phyloP scores from a whole-genome alignment of 495 filamentous ascomycete species.

The Neohortaea acidophila region DNA sequence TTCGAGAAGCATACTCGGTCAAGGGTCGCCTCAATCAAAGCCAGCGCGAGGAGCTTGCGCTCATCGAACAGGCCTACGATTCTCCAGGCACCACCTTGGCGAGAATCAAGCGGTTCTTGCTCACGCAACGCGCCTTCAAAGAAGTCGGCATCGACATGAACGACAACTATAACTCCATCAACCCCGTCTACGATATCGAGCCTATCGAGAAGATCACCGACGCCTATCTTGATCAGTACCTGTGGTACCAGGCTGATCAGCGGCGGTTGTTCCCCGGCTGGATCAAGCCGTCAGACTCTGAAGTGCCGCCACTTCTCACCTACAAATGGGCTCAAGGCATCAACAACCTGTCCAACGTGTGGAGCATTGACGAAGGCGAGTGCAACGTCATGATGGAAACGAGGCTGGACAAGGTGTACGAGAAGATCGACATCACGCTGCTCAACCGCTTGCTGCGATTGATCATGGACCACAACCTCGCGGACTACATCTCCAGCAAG shows the following conservation, averaged over 20 bases:
- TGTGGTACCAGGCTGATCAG: slow-evolving; percentile 99
- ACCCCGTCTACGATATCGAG: slow-evolving; percentile 97
- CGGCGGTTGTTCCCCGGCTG: slow-evolving; percentile 94
- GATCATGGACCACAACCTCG: slow-evolving; percentile 99
- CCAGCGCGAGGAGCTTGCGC: slow-evolving; percentile 88
- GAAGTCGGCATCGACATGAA: slow-evolving; percentile 99
- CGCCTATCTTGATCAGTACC: slow-evolving; percentile 95
- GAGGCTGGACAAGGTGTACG: slow-evolving; percentile 94
- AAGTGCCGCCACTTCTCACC: slow-evolving; percentile 88
- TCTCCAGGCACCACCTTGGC: slow-evolving; percentile 92
- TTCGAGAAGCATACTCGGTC: slow-evolving; percentile 93
- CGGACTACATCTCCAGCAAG: slow-evolving; percentile 98
- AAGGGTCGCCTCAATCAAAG: slow-evolving; percentile 96
- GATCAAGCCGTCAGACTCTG: slow-evolving; percentile 99
- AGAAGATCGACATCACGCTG: slow-evolving; percentile 96
- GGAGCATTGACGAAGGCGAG: slow-evolving; percentile 88
- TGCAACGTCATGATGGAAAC: slow-evolving; percentile 99
- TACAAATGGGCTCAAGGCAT: slow-evolving; percentile 99
- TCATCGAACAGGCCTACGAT: slow-evolving; percentile 98
- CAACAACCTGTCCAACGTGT: slow-evolving; percentile 96
- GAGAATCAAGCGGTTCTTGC: slow-evolving; percentile 91
- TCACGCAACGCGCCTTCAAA: slow-evolving; percentile 96
- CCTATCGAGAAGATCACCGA: slow-evolving; percentile 99
- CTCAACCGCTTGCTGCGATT: slow-evolving; percentile 83
- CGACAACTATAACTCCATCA: slow-evolving; percentile 98